Conservation (phyloP, 306 rosid species). For the Trifolium fragiferum region DNA sequence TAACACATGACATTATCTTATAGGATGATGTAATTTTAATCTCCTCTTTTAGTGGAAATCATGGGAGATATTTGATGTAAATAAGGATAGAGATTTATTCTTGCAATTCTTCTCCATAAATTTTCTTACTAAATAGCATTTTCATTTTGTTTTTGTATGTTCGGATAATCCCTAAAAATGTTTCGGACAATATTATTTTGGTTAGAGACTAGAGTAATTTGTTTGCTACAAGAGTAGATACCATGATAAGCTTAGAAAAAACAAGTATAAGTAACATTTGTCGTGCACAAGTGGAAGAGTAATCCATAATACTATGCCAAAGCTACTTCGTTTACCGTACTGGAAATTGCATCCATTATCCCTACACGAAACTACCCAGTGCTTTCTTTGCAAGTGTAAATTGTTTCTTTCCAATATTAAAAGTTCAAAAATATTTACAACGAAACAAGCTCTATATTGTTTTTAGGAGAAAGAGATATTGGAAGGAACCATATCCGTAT, state of each 20-base stretch:
- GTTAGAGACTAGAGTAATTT: too few relatives aligned
- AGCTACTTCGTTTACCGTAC: constrained; percentile 20
- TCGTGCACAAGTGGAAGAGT: background rate
- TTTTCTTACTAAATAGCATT: too few relatives aligned
- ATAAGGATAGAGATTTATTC: too few relatives aligned
- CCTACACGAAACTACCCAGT: constrained; percentile 17
- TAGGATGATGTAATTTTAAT: too few relatives aligned
- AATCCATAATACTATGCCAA: background rate
- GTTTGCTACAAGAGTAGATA: too few relatives aligned
- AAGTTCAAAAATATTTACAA: background rate
- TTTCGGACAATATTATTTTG: too few relatives aligned
- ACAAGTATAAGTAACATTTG: background rate
- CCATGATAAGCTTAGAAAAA: background rate
- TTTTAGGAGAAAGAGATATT: background rate
- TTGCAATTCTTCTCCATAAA: too few relatives aligned
- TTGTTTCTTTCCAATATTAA: constrained; percentile 6
- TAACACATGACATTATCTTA: too few relatives aligned
- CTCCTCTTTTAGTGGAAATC: too few relatives aligned
- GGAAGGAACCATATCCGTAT: background rate
- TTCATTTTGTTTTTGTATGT: too few relatives aligned
- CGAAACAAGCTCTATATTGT: background rate
- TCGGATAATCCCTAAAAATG: too few relatives aligned
- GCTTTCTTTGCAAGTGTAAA: constrained; percentile 15
- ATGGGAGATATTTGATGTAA: too few relatives aligned
- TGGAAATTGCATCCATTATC: background rate